Percentiles rank a stretch among this genome's conserved stretches.
Conservation (phyloP, 1,284 basidiomycete genomes). For the Thelephora terrestris region DNA sequence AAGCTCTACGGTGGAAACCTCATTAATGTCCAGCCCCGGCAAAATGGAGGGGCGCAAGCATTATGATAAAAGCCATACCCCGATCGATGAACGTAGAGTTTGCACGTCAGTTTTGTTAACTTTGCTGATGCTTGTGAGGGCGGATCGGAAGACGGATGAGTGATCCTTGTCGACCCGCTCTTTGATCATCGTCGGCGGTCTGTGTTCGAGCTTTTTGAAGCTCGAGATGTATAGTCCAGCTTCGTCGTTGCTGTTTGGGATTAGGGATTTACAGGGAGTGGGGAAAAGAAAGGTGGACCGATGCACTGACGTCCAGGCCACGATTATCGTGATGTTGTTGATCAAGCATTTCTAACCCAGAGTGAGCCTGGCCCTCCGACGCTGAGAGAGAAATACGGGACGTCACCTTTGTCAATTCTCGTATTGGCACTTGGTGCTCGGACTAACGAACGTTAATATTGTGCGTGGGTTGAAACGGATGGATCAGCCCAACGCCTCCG, state of each 20-base stretch:
- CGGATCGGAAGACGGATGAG: conserved; percentile 69
- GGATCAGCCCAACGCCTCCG: too few relatives aligned
- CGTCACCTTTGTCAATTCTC: conserved; percentile 82
- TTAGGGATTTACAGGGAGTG: conserved; percentile 1
- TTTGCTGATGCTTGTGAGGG: conserved; percentile 84
- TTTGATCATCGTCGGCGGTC: conserved; percentile 88
- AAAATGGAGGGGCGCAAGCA: background rate
- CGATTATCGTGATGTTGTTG: conserved; percentile 87
- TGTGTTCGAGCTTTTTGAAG: conserved; percentile 92
- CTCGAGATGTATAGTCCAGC: conserved; percentile 86
- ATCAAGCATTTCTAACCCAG: conserved; percentile 63
- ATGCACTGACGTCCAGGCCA: conserved; percentile 78
- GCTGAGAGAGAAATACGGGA: background rate
- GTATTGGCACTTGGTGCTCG: conserved; percentile 84
- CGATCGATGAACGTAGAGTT: conserved; percentile 87
- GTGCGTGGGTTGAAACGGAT: background rate
- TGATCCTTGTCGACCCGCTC: conserved; percentile 90
- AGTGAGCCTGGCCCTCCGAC: conserved; percentile 4
- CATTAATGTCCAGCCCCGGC: background rate
- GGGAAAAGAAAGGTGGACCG: conserved; percentile 1
- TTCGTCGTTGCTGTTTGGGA: conserved; percentile 66
- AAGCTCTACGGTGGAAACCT: conserved; percentile 56
- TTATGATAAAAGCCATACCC: conserved; percentile 48
- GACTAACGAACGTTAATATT: conserved; percentile 35
- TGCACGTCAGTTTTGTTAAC: conserved; percentile 98